Base-by-base conservation (phyloP, 768 basidiomycete genomes). In the Amanita jacksonii region DNA sequence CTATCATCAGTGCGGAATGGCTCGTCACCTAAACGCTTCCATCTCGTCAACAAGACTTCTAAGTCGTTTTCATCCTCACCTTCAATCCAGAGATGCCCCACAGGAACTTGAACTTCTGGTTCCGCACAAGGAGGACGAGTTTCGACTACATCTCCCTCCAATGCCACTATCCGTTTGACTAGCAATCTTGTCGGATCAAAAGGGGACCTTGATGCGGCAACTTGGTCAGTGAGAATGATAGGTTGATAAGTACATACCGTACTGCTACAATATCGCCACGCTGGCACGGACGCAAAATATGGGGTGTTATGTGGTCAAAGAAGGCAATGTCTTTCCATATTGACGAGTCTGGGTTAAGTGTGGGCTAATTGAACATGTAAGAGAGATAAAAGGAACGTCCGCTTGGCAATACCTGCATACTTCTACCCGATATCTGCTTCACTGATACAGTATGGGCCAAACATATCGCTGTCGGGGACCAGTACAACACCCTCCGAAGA, bases 71-170 rank as follows among this genome's bases (percentile, higher is more conserved):
- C 42, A 18, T 20, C 43, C 65, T 40, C 41, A 77, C 81, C 84
- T 72, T 87, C 84, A 40, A 86, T 70, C 85, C 85, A 87, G 31
- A 77, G 66, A 47, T 85, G 77, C 1, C 81, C 81, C 52, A 62
- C 47, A 3, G 84, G 83, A 27, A 87, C 60, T 20, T 47, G 55
- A 6, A 79, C 73, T 46, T 75, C 66, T 3, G 62, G 44, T 15
- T 74, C 69, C 1, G 77, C 76, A 52, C 78, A 81, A 3, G 83
- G 82, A 16, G 82, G 76, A n/a, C 83, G 62, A 3, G 85, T 82
- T 51, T 72, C 70, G 0, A 87, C 72, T 25, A 57, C 54, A 53
- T 86, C 82, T 7, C 80, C 80, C 53, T 74, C 74, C 16, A 77
- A 52, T 3, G 73, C 85, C 38, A 81, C 49, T 32, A 87, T 74